Percentiles rank a stretch among this genome's conserved stretches.
These are phyloP conservation scores for Haplosporangium gracile DNA, from an alignment of 192 early-diverging fungal species.

Conservation along the genomic window DNA sequence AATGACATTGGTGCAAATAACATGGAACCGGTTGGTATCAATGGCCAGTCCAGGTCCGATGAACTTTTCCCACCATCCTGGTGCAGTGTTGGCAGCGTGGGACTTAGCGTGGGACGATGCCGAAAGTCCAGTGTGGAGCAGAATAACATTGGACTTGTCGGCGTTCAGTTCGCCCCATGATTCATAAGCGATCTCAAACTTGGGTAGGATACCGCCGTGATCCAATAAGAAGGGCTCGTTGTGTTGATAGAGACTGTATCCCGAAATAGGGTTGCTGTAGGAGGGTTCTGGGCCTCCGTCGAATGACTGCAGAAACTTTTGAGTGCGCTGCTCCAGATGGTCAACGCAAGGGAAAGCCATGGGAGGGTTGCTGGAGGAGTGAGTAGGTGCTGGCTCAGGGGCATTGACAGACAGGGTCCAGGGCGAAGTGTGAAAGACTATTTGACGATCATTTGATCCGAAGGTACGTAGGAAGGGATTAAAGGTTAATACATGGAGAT, in stretches of 20 bases:
- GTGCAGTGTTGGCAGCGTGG: constrained; percentile 78
- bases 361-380: constrained; percentile 69
- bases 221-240: constrained; percentile 78
- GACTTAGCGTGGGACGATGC: constrained; percentile 93
- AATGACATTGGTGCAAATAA: constrained; percentile 96
- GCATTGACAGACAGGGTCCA: constrained; percentile 37
- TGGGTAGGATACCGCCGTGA: constrained; percentile 85
- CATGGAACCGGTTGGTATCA: constrained; percentile 94
- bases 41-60: constrained; percentile 93
- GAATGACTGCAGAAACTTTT: constrained; percentile 62
- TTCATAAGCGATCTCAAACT: constrained; percentile 92
- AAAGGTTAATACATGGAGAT: no score
- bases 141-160: constrained; percentile 85
- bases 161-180: constrained; percentile 95
- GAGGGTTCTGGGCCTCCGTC: constrained; percentile 84
- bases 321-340: constrained; percentile 68
- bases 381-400: constrained; percentile 12
- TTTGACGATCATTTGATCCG: background rate
- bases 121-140: constrained; percentile 96
- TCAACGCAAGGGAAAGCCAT: constrained; percentile 85
- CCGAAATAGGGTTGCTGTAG: constrained; percentile 85
- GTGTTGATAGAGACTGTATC: constrained; percentile 78
- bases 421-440: constrained; percentile 47
- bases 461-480: background rate
- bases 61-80: constrained; percentile 99